Evolutionary conservation across 345 rosid genomes (phyloP).

Genomic region (Corchorus capsularis): DNA sequence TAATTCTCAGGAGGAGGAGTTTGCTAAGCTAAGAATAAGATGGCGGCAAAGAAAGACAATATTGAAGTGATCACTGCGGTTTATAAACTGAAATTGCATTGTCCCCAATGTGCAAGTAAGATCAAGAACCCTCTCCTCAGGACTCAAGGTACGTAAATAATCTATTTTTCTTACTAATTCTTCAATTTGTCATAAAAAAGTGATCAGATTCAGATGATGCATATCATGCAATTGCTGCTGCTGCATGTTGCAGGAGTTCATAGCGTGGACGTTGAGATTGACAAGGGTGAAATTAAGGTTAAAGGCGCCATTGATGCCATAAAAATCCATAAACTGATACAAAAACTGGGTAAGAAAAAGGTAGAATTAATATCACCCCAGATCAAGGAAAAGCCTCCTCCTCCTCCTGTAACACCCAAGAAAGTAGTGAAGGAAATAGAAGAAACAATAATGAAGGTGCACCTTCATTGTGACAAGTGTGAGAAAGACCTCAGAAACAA

Average conservation of each 20-base stretch:
- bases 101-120: constrained; percentile 66
- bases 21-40: constrained; percentile 1
- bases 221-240: not conserved
- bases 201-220: not conserved
- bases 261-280: constrained; percentile 52
- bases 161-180: no score
- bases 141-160: constrained; percentile 38
- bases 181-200: no score
- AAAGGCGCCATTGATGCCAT: constrained; percentile 61
- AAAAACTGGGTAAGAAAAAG: constrained; percentile 64
- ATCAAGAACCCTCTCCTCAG: constrained; percentile 67
- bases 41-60: constrained; percentile 27
- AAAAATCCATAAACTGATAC: constrained; percentile 57
- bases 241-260: constrained; percentile 54
- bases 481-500: constrained; percentile 58
- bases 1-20: no score
- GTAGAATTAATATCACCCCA: constrained; percentile 71
- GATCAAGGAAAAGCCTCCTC: constrained; percentile 32
- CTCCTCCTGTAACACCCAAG: constrained; percentile 30
- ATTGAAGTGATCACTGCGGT: constrained; percentile 50
- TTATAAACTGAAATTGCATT: constrained; percentile 81
- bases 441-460: constrained; percentile 51
- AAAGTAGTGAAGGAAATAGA: constrained; percentile 35
- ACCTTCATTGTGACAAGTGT: constrained; percentile 78
- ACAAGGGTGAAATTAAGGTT: constrained; percentile 74